A percentile compares a stretch with the other conserved stretches of the same genome.
These are phyloP conservation scores for Flaveria floridana DNA, from an alignment of 140 eudicot genomes.

Conservation along the genomic window DNA sequence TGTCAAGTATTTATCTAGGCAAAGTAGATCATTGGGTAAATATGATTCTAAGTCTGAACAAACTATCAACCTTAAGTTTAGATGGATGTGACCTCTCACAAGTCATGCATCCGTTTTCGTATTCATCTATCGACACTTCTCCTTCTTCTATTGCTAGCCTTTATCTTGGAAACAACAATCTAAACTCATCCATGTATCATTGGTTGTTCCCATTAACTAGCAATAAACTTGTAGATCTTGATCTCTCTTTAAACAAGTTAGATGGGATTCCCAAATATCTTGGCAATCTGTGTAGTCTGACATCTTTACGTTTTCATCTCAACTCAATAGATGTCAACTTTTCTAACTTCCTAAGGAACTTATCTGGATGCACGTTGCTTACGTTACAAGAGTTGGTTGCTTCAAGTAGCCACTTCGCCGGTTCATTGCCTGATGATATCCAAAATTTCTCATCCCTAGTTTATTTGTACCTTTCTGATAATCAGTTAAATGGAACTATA, in stretches of 20 bases:
- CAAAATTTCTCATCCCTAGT: constrained; percentile 7
- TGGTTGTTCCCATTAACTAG: neutral
- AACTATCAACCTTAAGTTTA: neutral
- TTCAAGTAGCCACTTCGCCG: neutral
- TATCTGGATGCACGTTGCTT: neutral
- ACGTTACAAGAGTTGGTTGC: neutral
- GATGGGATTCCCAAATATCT: neutral
- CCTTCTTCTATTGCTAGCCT: neutral
- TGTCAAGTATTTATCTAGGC: neutral
- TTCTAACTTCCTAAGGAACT: neutral
- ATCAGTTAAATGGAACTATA: constrained; percentile 1
- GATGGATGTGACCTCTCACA: neutral
- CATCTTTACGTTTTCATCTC: neutral
- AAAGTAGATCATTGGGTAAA: constrained; percentile 3
- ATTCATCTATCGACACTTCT: neutral
- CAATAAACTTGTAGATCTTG: neutral
- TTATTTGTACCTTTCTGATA: neutral
- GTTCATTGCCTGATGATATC: neutral
- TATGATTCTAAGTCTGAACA: neutral
- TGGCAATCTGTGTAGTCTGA: constrained; percentile 4
- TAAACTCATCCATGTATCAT: neutral
- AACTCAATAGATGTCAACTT: neutral
- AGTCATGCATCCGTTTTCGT: neutral
- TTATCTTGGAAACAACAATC: neutral
- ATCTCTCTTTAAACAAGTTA: neutral